Evolutionary conservation across 2,329 filamentous ascomycete genomes (phyloP).

Genomic region (Colletotrichum camelliae): DNA sequence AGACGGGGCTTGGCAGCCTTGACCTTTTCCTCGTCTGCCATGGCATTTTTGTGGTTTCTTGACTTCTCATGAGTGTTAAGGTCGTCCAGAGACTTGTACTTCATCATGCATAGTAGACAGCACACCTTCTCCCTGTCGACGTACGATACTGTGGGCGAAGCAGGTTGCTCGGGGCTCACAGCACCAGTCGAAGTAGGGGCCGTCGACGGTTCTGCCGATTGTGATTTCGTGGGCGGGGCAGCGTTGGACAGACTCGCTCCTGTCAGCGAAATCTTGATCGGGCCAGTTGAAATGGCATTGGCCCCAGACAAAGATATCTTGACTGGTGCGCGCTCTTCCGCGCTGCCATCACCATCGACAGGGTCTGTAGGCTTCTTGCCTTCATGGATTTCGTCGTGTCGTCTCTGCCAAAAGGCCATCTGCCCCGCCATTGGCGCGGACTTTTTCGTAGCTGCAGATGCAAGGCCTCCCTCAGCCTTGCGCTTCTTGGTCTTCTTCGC

Average conservation of each 20-base stretch:
- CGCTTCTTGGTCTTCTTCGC: slow-evolving; percentile 56
- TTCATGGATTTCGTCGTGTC: slow-evolving; percentile 45
- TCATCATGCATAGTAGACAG: slow-evolving; percentile 52
- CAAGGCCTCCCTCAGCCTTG: slow-evolving; percentile 49
- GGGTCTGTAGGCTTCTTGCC: slow-evolving; percentile 5
- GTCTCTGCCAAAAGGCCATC: slow-evolving; percentile 50
- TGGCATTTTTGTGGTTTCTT: slow-evolving; percentile 46
- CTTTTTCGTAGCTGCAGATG: slow-evolving; percentile 38
- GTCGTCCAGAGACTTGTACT: slow-evolving; percentile 49
- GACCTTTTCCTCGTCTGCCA: slow-evolving; percentile 44
- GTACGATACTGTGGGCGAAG: slow-evolving; percentile 49
- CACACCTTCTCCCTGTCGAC: slow-evolving; percentile 58
- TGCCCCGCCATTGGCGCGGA: slow-evolving; percentile 46
- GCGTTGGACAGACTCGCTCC: background rate
- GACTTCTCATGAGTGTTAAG: slow-evolving; percentile 48
- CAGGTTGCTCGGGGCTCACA: slow-evolving; percentile 8
- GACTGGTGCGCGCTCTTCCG: slow-evolving; percentile 19
- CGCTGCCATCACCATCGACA: background rate
- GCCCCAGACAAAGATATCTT: slow-evolving; percentile 24
- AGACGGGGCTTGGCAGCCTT: slow-evolving; percentile 53
- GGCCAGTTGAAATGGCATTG: background rate
- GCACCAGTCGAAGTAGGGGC: background rate
- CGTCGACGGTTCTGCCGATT: slow-evolving; percentile 8
- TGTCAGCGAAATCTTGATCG: slow-evolving; percentile 38
- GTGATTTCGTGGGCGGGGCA: background rate